phyloP scores from a whole-genome alignment of 1,139 yeast genomes.

The Saccharomyces hybrid region DNA sequence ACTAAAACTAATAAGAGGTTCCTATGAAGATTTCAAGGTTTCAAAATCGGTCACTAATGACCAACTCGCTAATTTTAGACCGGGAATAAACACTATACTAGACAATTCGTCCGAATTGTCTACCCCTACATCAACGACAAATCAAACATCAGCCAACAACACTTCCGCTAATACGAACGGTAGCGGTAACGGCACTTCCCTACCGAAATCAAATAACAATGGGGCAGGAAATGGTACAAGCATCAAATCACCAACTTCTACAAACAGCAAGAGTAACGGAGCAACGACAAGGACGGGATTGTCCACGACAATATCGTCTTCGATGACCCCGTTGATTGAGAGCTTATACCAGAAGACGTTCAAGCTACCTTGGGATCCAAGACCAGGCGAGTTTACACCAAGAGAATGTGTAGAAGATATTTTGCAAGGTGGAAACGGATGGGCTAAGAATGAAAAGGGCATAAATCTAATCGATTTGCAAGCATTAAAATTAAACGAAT shows the following conservation, averaged over 20 bases:
- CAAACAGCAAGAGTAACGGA: background rate
- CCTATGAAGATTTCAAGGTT: conserved; percentile 25
- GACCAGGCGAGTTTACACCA: conserved; percentile 68
- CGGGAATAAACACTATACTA: conserved; percentile 20
- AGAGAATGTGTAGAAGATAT: conserved; percentile 69
- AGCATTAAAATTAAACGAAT: conserved; percentile 23
- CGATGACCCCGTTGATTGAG: conserved; percentile 42
- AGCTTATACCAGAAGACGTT: conserved; percentile 54
- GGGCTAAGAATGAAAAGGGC: conserved; percentile 45
- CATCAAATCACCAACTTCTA: background rate
- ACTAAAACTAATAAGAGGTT: conserved; percentile 42
- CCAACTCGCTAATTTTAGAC: conserved; percentile 20
- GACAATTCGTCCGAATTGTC: conserved; percentile 10
- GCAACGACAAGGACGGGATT: conserved; percentile 5
- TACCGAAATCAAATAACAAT: background rate
- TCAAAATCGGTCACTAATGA: conserved; percentile 14
- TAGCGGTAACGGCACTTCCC: conserved; percentile 2
- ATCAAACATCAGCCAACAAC: conserved; percentile 10
- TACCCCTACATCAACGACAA: conserved; percentile 2
- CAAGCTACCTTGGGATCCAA: conserved; percentile 72
- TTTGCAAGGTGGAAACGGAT: conserved; percentile 66
- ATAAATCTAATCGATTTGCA: conserved; percentile 39
- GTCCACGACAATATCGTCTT: conserved; percentile 15
- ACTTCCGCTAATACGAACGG: background rate
- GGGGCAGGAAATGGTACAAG: background rate